Conservation (phyloP, 208 protist genomes). For the Trichomonas tenax region DNA sequence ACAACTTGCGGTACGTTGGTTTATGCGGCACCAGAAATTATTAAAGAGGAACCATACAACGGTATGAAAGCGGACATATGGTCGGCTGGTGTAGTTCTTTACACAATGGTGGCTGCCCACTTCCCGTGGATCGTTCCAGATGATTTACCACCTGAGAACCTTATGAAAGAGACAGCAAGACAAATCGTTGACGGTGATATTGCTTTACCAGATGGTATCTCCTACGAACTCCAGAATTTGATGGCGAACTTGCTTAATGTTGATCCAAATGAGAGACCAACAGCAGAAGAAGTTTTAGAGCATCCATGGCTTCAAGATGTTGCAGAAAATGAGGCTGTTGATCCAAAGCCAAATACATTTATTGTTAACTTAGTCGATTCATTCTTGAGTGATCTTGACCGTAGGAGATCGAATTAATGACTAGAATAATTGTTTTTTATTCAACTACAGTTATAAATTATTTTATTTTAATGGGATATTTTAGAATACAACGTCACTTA, state of each 20-base stretch:
- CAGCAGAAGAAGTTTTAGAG: not conserved
- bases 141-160: not conserved
- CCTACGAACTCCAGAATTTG: not conserved
- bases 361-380: not conserved
- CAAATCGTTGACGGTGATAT: not conserved
- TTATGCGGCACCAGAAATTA: constrained; percentile 17
- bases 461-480: not conserved
- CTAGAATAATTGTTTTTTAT: not conserved
- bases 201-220: not conserved
- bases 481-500: no score
- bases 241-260: not conserved
- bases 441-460: not conserved
- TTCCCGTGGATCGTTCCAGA: not conserved
- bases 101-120: not conserved
- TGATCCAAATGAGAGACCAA: not conserved
- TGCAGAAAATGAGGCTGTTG: not conserved
- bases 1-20: constrained; percentile 11
- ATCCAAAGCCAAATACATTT: not conserved
- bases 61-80: constrained; percentile 1
- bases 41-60: not conserved
- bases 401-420: not conserved
- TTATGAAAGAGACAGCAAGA: not conserved
- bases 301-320: not conserved
- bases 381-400: not conserved
- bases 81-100: constrained; percentile 6